A percentile compares a stretch with the other conserved stretches of the same genome.
Conservation (phyloP, 441 rosid species). For the Aquilaria agallochum region DNA sequence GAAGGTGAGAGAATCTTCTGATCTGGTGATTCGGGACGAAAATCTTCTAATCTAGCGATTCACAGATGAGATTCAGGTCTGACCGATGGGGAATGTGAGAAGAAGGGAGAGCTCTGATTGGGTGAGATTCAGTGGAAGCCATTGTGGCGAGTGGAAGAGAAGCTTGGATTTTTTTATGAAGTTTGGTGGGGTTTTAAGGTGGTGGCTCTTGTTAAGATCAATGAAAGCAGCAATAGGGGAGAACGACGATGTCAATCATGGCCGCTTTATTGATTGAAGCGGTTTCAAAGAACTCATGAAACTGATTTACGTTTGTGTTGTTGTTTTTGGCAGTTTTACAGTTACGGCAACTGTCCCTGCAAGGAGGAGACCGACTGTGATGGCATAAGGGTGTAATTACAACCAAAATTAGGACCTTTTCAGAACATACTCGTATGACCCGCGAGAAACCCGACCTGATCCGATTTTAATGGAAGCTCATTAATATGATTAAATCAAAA, state of each 20-base stretch:
- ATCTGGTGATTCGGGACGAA: too few species aligned
- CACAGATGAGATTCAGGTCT: constrained; percentile 33
- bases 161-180: constrained; percentile 17
- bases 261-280: constrained; percentile 36
- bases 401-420: too few species aligned
- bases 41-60: too few species aligned
- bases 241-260: constrained; percentile 29
- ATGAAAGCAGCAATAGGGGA: constrained; percentile 16
- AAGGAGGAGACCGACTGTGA: too few species aligned
- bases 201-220: constrained; percentile 19
- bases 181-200: constrained; percentile 35
- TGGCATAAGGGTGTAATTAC: too few species aligned
- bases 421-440: too few species aligned
- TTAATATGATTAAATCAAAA: too few species aligned
- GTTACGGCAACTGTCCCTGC: too few species aligned
- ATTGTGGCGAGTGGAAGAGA: constrained; percentile 14
- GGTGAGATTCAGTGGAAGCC: constrained; percentile 55
- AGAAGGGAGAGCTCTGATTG: constrained; percentile 65
- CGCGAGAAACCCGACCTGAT: too few species aligned
- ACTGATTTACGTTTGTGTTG: not conserved
- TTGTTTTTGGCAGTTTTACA: too few species aligned
- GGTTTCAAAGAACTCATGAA: constrained; percentile 2
- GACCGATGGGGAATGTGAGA: constrained; percentile 92
- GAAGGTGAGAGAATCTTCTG: too few species aligned
- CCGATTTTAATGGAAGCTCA: too few species aligned